Base-by-base conservation (phyloP, 2,329 filamentous ascomycete species). In the Myriangium duriaei region DNA sequence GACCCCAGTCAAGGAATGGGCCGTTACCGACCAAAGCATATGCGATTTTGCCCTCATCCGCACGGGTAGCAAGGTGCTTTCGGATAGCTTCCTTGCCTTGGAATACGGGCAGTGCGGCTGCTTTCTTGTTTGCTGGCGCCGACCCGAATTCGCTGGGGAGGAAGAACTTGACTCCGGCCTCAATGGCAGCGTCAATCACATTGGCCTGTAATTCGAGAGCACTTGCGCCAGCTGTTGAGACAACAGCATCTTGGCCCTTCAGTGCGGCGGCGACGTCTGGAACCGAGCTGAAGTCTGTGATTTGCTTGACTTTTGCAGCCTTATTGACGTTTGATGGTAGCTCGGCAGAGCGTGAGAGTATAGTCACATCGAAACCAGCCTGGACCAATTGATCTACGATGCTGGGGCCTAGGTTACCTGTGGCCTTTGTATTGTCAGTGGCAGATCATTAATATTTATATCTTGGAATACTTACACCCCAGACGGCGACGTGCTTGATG, bases 401-500 rank as follows among this genome's bases (percentile, higher is more conserved):
- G 9, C 53, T 45, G 3, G 56, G 53, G 2, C 64, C 64, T 9
- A 67, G 53, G 39, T 62, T 63, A 24, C 64, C 64, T 9, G 51
- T 51, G 13, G 56, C 53, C 33, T 26, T 34, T 14, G 15, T 14
- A 5, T 11, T 5, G 18, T 33, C 16, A 39, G 37, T 21, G 16
- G 15, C 3, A 12, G 1, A 24, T 5, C n/a, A n/a, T 13, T 4
- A 14, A 18, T 16, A 12, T 34, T 24, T 11, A 5, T 14, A 47
- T 37, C 46, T 47, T 4, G 66, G 2, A 66, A 68, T 21, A 63
- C 53, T 3, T 69, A 69, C 40, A 68, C 65, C 0, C 66, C 68
- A 42, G 63, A 69, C 34, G 69, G 67, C 46, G 69, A 65, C 45
- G 62, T 60, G 0, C 67, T 69, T 38, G 67, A 69, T 34, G n/a